These are phyloP conservation scores for Cladosporium sp. DNA, from an alignment of 2,329 filamentous ascomycete species.

Conservation along the genomic window DNA sequence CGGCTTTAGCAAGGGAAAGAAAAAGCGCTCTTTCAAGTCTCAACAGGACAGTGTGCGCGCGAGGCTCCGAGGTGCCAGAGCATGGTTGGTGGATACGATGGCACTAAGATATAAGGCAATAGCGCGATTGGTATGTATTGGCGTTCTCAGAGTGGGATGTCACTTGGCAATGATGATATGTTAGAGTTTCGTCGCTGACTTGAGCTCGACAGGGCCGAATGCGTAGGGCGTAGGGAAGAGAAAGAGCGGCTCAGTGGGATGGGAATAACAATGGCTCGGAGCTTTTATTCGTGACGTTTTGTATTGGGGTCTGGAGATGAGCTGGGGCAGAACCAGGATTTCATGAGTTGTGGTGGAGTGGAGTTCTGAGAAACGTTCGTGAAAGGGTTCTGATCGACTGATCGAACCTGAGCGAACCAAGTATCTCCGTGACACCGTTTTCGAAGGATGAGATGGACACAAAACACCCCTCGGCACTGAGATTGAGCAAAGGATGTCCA, in stretches of 20 bases:
- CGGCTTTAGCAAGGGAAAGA: no score
- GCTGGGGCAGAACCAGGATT: constrained; percentile 4
- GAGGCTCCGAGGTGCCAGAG: background rate
- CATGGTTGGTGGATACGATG: background rate
- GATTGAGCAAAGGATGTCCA: no score
- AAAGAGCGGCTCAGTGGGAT: no score
- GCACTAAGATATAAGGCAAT: background rate
- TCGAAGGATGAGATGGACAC: no score
- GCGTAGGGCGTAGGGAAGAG: no score
- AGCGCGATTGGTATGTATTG: background rate
- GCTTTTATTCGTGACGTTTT: background rate
- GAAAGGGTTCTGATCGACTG: background rate
- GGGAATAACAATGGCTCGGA: no score
- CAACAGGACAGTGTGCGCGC: no score
- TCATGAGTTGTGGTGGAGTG: background rate
- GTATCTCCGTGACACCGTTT: no score
- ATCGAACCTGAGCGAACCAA: no score
- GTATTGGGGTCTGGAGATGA: background rate
- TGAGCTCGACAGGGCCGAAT: no score
- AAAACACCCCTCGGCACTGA: no score
- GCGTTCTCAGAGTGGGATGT: background rate
- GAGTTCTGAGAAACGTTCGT: background rate
- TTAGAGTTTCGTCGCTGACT: background rate
- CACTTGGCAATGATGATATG: background rate
- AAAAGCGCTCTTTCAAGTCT: no score